These are phyloP conservation scores for Musa schizocarpa DNA, from an alignment of 176 grass and related monocot species.

Conservation along the genomic window DNA sequence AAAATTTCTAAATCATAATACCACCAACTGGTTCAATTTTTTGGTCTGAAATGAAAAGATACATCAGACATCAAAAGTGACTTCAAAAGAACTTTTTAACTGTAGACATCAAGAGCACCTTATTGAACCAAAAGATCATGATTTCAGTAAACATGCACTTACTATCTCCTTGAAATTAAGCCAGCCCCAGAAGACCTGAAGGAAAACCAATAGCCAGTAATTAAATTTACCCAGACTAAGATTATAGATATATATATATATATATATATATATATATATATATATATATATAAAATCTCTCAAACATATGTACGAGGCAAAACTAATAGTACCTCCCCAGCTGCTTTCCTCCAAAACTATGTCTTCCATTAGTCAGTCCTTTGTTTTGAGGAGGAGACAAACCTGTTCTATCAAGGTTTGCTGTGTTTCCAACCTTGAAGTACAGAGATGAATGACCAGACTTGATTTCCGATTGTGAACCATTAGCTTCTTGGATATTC, in stretches of 20 bases:
- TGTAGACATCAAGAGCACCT: too few relatives aligned
- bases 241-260: background rate
- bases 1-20: too few relatives aligned
- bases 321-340: constrained; percentile 40
- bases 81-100: too few relatives aligned
- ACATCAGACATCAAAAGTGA: too few relatives aligned
- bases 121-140: too few relatives aligned
- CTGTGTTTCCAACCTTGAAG: constrained; percentile 30
- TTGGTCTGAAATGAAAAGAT: too few relatives aligned
- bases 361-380: constrained; percentile 30
- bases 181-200: constrained; percentile 29
- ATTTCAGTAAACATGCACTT: background rate
- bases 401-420: constrained; percentile 30
- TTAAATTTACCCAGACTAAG: background rate
- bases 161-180: constrained; percentile 51
- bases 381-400: constrained; percentile 29
- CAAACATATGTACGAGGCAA: constrained; percentile 11
- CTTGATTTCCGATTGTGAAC: constrained; percentile 35
- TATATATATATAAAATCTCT: background rate
- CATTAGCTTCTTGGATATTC: constrained; percentile 32
- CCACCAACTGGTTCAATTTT: too few relatives aligned
- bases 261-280: background rate
- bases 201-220: background rate
- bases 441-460: constrained; percentile 34
- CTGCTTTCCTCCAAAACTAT: constrained; percentile 60